phyloP scores from a whole-genome alignment of 306 rosid species.

The Trifolium subterraneum region DNA sequence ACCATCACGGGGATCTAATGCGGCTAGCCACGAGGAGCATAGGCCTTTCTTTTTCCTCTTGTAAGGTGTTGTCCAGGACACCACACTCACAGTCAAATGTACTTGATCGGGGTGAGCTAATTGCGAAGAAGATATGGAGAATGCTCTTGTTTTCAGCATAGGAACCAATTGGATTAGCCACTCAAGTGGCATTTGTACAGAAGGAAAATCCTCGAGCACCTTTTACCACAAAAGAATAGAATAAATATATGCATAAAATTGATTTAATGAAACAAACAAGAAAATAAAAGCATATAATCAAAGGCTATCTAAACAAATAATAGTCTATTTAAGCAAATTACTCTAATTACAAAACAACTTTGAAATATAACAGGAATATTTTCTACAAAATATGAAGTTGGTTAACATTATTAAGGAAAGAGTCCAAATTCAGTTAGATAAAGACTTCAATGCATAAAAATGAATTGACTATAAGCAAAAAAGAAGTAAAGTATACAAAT shows the following conservation, averaged over 20 bases:
- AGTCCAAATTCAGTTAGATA: not conserved
- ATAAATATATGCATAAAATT: conserved; percentile 26
- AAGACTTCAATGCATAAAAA: conserved; percentile 6
- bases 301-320: no score
- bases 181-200: conserved; percentile 89
- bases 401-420: conserved; percentile 16
- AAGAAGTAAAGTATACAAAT: conserved; percentile 22
- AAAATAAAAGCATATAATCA: no score
- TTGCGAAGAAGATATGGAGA: conserved; percentile 85
- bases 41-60: conserved; percentile 78
- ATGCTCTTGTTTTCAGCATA: conserved; percentile 77
- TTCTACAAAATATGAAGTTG: not conserved
- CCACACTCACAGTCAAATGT: conserved; percentile 83
- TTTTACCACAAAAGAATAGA: conserved; percentile 22
- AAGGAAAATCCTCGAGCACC: conserved; percentile 91
- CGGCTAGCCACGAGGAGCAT: conserved; percentile 89
- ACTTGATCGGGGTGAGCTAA: conserved; percentile 76
- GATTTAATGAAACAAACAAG: conserved; percentile 1
- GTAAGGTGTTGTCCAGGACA: conserved; percentile 81
- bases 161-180: conserved; percentile 97
- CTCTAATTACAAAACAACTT: not conserved
- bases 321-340: no score
- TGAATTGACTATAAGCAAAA: conserved; percentile 20
- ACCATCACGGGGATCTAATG: conserved; percentile 71
- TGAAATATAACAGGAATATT: not conserved